Evolutionary conservation across 495 filamentous ascomycete species (phyloP).

Genomic region (Aeminium ludgeri): DNA sequence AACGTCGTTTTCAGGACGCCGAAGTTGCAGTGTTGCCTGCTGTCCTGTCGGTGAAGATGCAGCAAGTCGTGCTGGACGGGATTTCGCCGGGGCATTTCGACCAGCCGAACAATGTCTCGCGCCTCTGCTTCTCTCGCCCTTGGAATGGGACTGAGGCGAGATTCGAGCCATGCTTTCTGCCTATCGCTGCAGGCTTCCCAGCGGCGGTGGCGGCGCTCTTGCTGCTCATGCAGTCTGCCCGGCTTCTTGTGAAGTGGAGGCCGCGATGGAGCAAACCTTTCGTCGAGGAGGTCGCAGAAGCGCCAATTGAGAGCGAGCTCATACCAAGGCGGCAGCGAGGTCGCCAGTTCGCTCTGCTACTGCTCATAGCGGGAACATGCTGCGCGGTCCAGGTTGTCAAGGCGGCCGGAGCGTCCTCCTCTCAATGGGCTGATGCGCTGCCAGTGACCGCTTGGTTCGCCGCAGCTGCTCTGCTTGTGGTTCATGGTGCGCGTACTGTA

Average conservation of each 20-base stretch:
- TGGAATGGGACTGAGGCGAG: slow-evolving; percentile 12
- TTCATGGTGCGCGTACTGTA: slow-evolving; percentile 4
- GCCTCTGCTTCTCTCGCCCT: slow-evolving; percentile 1
- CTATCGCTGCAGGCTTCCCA: slow-evolving; percentile 7
- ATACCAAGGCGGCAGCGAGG: neutral
- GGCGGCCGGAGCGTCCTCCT: neutral
- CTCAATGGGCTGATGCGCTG: neutral
- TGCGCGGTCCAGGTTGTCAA: slow-evolving; percentile 5
- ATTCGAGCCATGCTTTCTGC: slow-evolving; percentile 14
- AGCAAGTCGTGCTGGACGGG: slow-evolving; percentile 3
- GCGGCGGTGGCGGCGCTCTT: slow-evolving; percentile 7
- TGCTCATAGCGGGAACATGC: slow-evolving; percentile 2
- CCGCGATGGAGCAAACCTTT: slow-evolving; percentile 14
- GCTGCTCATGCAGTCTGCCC: slow-evolving; percentile 3
- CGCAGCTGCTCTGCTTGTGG: neutral
- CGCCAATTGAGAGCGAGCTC: neutral
- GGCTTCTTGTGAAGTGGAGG: neutral
- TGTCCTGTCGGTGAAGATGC: slow-evolving; percentile 1
- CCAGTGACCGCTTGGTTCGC: slow-evolving; percentile 11
- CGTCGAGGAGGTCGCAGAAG: slow-evolving; percentile 7
- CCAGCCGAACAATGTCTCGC: neutral
- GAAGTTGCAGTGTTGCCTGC: no score
- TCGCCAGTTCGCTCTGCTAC: neutral
- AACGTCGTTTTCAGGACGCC: no score
- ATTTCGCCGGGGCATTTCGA: neutral